Percentiles rank a stretch among this genome's conserved stretches.
These are phyloP conservation scores for Usnea hakonensis DNA, from an alignment of 495 filamentous ascomycete genomes.

Conservation along the genomic window DNA sequence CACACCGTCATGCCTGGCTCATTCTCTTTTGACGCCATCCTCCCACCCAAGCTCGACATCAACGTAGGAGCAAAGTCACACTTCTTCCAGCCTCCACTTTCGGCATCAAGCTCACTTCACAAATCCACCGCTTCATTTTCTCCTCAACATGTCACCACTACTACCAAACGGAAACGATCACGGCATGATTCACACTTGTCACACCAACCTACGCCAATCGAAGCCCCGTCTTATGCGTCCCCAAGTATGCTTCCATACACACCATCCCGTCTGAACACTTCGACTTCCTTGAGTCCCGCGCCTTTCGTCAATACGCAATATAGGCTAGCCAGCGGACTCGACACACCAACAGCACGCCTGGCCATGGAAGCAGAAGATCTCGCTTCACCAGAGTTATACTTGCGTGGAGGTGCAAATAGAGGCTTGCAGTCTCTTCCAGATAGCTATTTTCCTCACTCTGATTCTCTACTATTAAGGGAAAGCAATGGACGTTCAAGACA, in stretches of 20 bases:
- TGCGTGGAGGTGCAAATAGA: conserved; percentile 30
- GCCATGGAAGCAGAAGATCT: conserved; percentile 35
- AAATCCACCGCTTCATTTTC: conserved; percentile 46
- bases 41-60: conserved; percentile 48
- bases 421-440: conserved; percentile 23
- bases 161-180: conserved; percentile 36
- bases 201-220: conserved; percentile 9
- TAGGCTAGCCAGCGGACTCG: conserved; percentile 54
- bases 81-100: conserved; percentile 63
- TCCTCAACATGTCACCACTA: conserved; percentile 6
- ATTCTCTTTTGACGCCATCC: conserved; percentile 44
- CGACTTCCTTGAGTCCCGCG: conserved; percentile 30
- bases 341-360: conserved; percentile 48
- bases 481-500: conserved; percentile 15
- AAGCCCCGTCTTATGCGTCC: conserved; percentile 12
- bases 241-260: neutral
- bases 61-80: conserved; percentile 45
- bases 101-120: conserved; percentile 53
- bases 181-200: conserved; percentile 26
- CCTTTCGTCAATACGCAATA: conserved; percentile 50
- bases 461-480: conserved; percentile 35
- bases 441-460: conserved; percentile 20
- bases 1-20: conserved; percentile 39
- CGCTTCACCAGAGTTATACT: neutral
- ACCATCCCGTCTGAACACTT: conserved; percentile 3